Base-by-base conservation (phyloP, 129 eudicot genomes). In the Chrysanthemum seticuspe region DNA sequence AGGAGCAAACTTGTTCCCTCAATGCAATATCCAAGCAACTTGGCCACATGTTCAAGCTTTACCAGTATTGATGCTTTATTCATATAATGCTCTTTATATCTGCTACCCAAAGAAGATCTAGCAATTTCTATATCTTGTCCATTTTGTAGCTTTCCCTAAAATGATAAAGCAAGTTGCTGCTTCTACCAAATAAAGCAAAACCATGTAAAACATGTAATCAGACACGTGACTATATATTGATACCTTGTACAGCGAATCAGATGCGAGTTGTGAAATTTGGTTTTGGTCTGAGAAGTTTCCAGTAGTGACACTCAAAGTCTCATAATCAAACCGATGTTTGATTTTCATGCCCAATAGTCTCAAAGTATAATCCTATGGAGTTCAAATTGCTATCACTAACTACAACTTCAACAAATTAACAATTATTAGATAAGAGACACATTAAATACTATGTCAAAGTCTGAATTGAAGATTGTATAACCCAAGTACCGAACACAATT, bases 391-490 rank as follows among this genome's bases (percentile, higher is more conserved):
- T 27, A 44, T 56, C 56, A 50, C 12, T 2, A 73, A 15, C 53
- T 51, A 52, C 53, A 59, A 13, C 12, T 72, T 48, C 76, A 72
- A 44, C 2, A 57, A 72, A 56, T 58, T 44, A 58, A n/a, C 59
- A 59, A 23, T 5, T 45, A 58, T 72, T 59, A 58, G 31, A 27
- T 27, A 27, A 27, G 4, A 27, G 31, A 1, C 31, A 1, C 31
- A 27, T 27, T 27, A 27, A 27, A 27, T 27, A 27, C 31, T 27
- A 27, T 27, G 31, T 27, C 31, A 27, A 27, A 27, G 31, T 27
- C 2, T 27, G 31, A 27, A 27, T 27, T 27, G 31, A 27, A 27
- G 4, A 27, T 27, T 27, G 31, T 27, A 3, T 27, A 27, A 27
- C 3, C 31, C 31, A 27, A 27, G 31, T 27, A 27, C 31, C 2